Evolutionary conservation across 768 basidiomycete species (phyloP), one percentile per base, ranked within the genome.

Genomic region (Cystofilobasidium ferigula): DNA sequence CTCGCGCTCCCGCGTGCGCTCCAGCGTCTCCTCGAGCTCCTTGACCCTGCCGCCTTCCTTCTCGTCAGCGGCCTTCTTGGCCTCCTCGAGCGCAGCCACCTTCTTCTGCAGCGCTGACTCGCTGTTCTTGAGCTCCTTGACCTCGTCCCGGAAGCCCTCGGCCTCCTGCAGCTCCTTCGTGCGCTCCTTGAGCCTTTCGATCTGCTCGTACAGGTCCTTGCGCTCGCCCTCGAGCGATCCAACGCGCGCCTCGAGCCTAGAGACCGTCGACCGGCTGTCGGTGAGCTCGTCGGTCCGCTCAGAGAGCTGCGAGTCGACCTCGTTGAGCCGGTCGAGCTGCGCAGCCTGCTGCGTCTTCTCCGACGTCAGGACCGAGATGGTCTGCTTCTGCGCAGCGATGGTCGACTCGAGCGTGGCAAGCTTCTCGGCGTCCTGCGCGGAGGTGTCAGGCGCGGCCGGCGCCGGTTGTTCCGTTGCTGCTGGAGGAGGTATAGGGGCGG

Each of bases 291-390:
- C n/a, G 26, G 48, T 56, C 48, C 34, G 40, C 36, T 61, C 10
- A 18, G 57, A 12, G 7, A 51, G 8, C 1, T 36, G 35, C 22
- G 56, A 36, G 24, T 61, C 54, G 9, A 35, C 32, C 73, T 80
- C 88, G 79, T 45, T 79, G n/a, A 82, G 74, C 56, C 78, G 81
- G 51, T 83, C 82, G 54, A 86, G 72, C 59, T 81, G 81, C 28
- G 69, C 73, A 20, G 78, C 76, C 40, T 88, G 78, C 24, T 81
- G 78, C 9, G 82, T 80, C 74, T 87, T 87, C 71, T 88, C 87
- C 3, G 83, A 80, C 24, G 89, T 87, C 18, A 92, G 79, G n/a
- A 86, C 74, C 54, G 85, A 80, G 64, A 92, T 87, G 0, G 86
- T 87, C 71, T 84, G 84, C 67, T 83, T 84, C 16, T 64, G 63